phyloP scores from a whole-genome alignment of 1,139 yeast species.

The Candida glucosophila region DNA sequence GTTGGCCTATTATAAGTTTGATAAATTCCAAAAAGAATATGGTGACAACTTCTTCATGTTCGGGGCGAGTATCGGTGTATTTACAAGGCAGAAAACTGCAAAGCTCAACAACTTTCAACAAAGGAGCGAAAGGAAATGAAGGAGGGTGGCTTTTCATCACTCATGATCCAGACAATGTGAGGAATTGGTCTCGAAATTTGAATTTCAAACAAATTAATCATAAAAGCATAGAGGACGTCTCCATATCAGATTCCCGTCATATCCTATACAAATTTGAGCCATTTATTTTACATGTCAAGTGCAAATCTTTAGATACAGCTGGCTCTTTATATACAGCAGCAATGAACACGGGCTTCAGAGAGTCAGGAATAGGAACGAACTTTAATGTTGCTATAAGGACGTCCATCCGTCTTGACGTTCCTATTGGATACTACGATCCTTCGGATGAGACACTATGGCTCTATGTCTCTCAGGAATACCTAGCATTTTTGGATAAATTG shows the following conservation, averaged over 20 bases:
- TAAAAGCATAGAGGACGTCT: conserved; percentile 4
- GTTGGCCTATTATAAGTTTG: conserved; percentile 61
- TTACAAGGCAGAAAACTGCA: conserved; percentile 49
- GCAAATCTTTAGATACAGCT: conserved; percentile 55
- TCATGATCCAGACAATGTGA: conserved; percentile 48
- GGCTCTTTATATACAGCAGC: conserved; percentile 58
- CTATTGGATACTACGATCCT: conserved; percentile 49
- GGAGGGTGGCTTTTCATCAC: conserved; percentile 83
- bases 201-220: conserved; percentile 14
- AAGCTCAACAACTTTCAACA: conserved; percentile 21
- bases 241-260: conserved; percentile 32
- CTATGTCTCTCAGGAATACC: conserved; percentile 42
- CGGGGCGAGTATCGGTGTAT: conserved; percentile 79
- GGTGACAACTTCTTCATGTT: conserved; percentile 85
- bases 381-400: conserved; percentile 72
- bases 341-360: conserved; percentile 81
- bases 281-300: conserved; percentile 72
- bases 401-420: conserved; percentile 63
- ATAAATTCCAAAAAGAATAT: conserved; percentile 57
- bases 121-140: conserved; percentile 82
- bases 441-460: conserved; percentile 18
- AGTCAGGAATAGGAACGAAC: conserved; percentile 76
- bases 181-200: conserved; percentile 39
- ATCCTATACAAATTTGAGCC: conserved; percentile 78
- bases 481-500: conserved; percentile 38